Base-by-base conservation (phyloP, 169 alveolate species). In the Eimeria maxima region DNA sequence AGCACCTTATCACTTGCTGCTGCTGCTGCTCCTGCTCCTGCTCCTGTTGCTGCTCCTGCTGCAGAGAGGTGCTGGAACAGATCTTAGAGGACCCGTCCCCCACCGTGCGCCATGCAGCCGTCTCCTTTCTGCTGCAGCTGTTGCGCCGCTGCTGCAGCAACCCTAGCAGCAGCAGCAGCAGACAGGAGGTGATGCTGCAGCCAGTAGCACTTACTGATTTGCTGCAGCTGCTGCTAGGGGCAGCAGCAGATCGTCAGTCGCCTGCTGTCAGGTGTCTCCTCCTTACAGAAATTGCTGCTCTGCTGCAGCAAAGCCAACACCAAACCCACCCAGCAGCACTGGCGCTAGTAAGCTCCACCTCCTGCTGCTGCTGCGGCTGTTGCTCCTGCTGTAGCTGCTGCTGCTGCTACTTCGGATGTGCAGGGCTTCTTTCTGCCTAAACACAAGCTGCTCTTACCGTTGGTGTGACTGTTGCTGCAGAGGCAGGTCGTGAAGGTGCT, bases 81-180 rank as follows among this genome's bases (percentile, higher is more conserved):
- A 84, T 63, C 55, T 76, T 84, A 10, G 92, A 84, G 69, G 92
- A 84, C 78, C 92, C 92, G 29, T 84, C 78, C 27, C 92, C 92
- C n/a, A 50, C 92, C 33, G 92, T 84, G 45, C 92, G 92, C 27
- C 78, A 27, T 33, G 92, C 92, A 7, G 42, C 53, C 8, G 92
- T 63, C 3, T 57, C 92, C 60, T 84, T 84, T 33, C 74, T 84
- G 29, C 69, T 63, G 29, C 69, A 57, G 47, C 92, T 84, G 50
- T 76, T 84, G 67, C 92, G 92, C 29, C 74, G 92, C 50, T 84
- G 92, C 76, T 84, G 74, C 78, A 80, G 69, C 71, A 42, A 44
- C 45, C 63, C 69, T 7, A 22, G 69, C 71, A 22, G 69, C 45
- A 50, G 60, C 67, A 47, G 69, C 90, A 42, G 50, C 57, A 55